Evolutionary conservation across 345 rosid genomes (phyloP).

Genomic region (Geranium brycei): DNA sequence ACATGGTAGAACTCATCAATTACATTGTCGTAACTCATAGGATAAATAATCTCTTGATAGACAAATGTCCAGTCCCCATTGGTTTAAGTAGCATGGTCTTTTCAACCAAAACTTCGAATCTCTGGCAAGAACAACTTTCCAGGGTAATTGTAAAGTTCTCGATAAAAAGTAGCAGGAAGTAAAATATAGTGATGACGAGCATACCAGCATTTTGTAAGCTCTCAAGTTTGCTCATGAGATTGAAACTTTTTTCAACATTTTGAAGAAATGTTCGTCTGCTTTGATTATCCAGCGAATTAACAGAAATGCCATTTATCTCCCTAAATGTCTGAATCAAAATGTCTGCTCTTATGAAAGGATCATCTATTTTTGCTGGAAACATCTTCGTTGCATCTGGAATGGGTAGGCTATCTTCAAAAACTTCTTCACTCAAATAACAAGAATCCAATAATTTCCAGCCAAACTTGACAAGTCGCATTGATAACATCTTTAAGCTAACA

Average conservation of each 20-base stretch:
- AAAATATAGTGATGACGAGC: background rate
- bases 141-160: no score
- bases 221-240: conserved; percentile 42
- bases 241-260: conserved; percentile 46
- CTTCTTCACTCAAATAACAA: conserved; percentile 56
- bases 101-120: no score
- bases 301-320: conserved; percentile 56
- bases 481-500: conserved; percentile 59
- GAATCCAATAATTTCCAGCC: conserved; percentile 69
- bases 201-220: conserved; percentile 55
- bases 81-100: no score
- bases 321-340: conserved; percentile 64
- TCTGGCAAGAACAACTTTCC: no score
- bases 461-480: conserved; percentile 46
- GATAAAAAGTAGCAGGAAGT: no score
- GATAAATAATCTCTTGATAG: no score
- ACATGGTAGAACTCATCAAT: no score
- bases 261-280: conserved; percentile 39
- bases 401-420: conserved; percentile 27
- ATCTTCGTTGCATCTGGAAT: conserved; percentile 52
- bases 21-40: no score
- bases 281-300: conserved; percentile 36
- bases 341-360: conserved; percentile 78
- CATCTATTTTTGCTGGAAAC: conserved; percentile 79
- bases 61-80: no score